A percentile compares a stretch with the other conserved stretches of the same genome.
These are phyloP conservation scores for Leccinum pachyderme DNA, from an alignment of 1,284 basidiomycete species.

Conservation along the genomic window DNA sequence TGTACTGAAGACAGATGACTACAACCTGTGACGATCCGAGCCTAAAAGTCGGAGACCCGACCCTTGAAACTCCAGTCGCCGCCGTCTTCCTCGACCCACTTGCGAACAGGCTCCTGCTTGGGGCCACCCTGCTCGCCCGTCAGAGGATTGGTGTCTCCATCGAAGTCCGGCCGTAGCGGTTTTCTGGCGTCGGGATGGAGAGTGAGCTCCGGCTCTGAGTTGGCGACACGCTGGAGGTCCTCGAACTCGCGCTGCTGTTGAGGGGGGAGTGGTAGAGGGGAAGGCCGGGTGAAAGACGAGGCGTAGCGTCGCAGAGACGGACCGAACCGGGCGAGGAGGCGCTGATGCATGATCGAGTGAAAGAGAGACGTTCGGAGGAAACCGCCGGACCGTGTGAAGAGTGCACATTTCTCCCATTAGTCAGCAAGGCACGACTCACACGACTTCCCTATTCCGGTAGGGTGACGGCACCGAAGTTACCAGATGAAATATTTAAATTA, in stretches of 20 bases:
- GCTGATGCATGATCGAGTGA: neutral
- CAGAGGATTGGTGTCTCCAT: constrained; percentile 68
- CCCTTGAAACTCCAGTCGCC: constrained; percentile 86
- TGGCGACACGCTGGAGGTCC: constrained; percentile 58
- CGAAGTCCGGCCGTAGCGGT: constrained; percentile 61
- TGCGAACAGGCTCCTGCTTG: constrained; percentile 68
- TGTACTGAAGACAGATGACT: constrained; percentile 4
- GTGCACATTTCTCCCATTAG: neutral
- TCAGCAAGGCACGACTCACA: constrained; percentile 8
- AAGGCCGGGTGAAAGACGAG: constrained; percentile 50
- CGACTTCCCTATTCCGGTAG: neutral
- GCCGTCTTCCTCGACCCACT: constrained; percentile 51
- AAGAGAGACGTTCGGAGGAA: neutral
- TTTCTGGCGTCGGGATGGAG: constrained; percentile 69
- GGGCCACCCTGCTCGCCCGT: constrained; percentile 79
- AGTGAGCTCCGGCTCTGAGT: constrained; percentile 40
- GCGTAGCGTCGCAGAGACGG: constrained; percentile 5
- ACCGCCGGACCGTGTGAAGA: neutral
- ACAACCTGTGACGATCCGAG: neutral
- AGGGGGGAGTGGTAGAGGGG: constrained; percentile 67
- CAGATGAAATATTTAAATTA: neutral
- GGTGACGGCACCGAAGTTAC: constrained; percentile 14
- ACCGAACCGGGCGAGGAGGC: neutral
- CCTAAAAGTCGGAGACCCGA: constrained; percentile 77
- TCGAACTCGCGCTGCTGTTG: constrained; percentile 77